Conservation (phyloP, 1,284 basidiomycete genomes). For the Ustilago cynodontis region DNA sequence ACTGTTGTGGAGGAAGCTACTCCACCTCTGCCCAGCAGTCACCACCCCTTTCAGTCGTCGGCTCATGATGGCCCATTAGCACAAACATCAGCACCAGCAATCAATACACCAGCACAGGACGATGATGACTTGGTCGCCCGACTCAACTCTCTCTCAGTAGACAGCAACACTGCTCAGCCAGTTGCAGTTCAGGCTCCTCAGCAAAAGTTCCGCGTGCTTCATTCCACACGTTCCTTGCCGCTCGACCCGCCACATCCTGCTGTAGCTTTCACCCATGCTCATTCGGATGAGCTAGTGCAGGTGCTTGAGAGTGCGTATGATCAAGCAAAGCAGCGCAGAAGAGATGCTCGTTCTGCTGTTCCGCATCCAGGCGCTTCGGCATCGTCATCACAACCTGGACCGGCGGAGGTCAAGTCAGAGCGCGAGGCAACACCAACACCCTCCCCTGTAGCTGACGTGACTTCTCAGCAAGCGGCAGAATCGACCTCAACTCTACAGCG, state of each 20-base stretch:
- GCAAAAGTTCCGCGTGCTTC: slow-evolving; percentile 43
- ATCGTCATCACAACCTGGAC: not conserved
- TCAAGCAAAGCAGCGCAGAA: slow-evolving; percentile 33
- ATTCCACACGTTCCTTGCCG: slow-evolving; percentile 34
- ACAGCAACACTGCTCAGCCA: slow-evolving; percentile 4
- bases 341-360: slow-evolving; percentile 5
- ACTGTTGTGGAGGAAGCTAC: slow-evolving; percentile 1
- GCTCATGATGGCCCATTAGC: not conserved
- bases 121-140: slow-evolving; percentile 51
- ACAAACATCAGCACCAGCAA: not conserved
- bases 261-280: slow-evolving; percentile 49
- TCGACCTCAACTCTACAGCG: not conserved
- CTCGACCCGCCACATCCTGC: slow-evolving; percentile 57
- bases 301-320: slow-evolving; percentile 40
- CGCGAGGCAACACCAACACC: slow-evolving; percentile 31
- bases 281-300: slow-evolving; percentile 45
- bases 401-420: slow-evolving; percentile 6
- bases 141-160: slow-evolving; percentile 47
- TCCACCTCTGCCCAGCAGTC: slow-evolving; percentile 20
- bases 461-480: not conserved
- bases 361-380: not conserved
- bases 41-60: slow-evolving; percentile 6
- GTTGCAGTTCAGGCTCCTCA: slow-evolving; percentile 3
- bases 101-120: not conserved
- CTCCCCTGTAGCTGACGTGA: not conserved